These are phyloP conservation scores for Kwoniella botswanensis DNA, from an alignment of 768 basidiomycete genomes.

Conservation along the genomic window DNA sequence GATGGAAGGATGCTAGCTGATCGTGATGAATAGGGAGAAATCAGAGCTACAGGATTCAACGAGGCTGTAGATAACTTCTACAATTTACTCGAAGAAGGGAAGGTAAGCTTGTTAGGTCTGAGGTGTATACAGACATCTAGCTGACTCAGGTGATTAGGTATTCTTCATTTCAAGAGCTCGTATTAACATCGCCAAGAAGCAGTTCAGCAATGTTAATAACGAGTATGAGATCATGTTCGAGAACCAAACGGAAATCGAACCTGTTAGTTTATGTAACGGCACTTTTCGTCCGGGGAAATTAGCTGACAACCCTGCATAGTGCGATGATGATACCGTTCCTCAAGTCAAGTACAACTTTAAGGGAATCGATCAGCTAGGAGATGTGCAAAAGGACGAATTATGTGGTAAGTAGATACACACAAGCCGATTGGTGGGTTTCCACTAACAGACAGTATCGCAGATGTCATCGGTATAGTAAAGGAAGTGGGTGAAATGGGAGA, in stretches of 20 bases:
- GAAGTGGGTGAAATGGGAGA: conserved; percentile 72
- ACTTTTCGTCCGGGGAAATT: background rate
- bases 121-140: background rate
- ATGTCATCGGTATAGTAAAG: conserved; percentile 85
- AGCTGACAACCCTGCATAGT: conserved; percentile 62
- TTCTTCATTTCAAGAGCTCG: conserved; percentile 89
- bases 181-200: conserved; percentile 94
- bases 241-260: conserved; percentile 79
- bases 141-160: conserved; percentile 59
- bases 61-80: conserved; percentile 79
- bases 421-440: background rate
- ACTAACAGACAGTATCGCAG: conserved; percentile 59
- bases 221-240: conserved; percentile 94
- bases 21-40: conserved; percentile 64
- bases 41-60: conserved; percentile 91
- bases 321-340: conserved; percentile 79
- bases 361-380: conserved; percentile 67
- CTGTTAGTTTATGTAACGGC: conserved; percentile 61
- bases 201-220: conserved; percentile 85
- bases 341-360: conserved; percentile 83
- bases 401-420: conserved; percentile 66
- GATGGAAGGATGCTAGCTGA: conserved; percentile 1
- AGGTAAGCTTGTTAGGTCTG: conserved; percentile 55
- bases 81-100: conserved; percentile 84
- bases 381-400: conserved; percentile 75